These are phyloP conservation scores for Plantago major DNA, from an alignment of 257 asterid species.

Conservation along the genomic window DNA sequence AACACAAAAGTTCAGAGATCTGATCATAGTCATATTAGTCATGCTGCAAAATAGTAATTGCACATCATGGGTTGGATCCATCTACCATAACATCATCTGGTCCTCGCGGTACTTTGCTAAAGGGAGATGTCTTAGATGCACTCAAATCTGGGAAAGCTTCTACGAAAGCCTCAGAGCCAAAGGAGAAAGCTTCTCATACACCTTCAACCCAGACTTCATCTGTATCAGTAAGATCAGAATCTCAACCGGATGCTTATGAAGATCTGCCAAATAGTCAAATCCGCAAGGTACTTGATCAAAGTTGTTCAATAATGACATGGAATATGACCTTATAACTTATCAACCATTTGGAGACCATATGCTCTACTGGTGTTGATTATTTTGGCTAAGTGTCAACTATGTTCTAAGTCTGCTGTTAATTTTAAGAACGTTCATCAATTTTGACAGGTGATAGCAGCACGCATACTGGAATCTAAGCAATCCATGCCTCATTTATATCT, in stretches of 20 bases:
- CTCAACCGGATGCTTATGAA: conserved; percentile 55
- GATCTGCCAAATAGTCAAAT: too few species aligned
- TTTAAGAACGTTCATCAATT: too few species aligned
- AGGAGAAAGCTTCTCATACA: conserved; percentile 40
- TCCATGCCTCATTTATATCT: too few species aligned
- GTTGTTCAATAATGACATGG: too few species aligned
- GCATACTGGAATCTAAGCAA: too few species aligned
- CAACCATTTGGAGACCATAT: too few species aligned
- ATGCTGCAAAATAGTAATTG: conserved; percentile 82
- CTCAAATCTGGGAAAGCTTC: conserved; percentile 79
- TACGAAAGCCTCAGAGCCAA: conserved; percentile 33
- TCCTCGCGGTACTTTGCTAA: conserved; percentile 90
- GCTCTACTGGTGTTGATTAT: too few species aligned
- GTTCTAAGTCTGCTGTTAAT: too few species aligned
- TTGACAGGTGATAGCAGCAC: too few species aligned
- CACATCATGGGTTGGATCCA: conserved; percentile 74
- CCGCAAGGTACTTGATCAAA: too few species aligned
- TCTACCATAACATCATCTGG: conserved; percentile 82
- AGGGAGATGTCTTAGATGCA: conserved; percentile 94
- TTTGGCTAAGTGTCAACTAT: too few species aligned
- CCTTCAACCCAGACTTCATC: conserved; percentile 40
- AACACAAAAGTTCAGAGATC: conserved; percentile 36
- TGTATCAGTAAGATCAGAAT: conserved; percentile 35
- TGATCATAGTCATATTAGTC: conserved; percentile 69
- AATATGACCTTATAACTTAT: too few species aligned